These are phyloP conservation scores for Aquilaria sinensis DNA, from an alignment of 345 rosid species.

Conservation along the genomic window DNA sequence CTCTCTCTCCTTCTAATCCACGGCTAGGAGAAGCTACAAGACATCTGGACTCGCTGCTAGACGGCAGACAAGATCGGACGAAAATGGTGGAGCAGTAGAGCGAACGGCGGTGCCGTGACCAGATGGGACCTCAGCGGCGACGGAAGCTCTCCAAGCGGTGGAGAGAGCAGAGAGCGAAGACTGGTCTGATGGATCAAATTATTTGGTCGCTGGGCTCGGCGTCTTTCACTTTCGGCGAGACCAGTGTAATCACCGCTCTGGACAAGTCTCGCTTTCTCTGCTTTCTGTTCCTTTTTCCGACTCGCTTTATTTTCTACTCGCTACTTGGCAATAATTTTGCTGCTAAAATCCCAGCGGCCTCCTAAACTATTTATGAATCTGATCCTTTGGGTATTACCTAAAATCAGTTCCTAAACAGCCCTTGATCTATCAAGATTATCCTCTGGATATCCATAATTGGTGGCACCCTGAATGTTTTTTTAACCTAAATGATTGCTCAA, in stretches of 20 bases:
- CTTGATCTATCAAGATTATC: no score
- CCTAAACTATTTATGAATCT: no score
- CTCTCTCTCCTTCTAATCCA: slow-evolving; percentile 1
- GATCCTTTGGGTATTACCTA: no score
- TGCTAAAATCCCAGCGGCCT: no score
- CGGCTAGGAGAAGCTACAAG: not conserved
- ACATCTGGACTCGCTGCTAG: not conserved
- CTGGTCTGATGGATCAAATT: not conserved
- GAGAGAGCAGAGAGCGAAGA: not conserved
- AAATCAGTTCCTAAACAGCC: no score
- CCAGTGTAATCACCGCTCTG: slow-evolving; percentile 22
- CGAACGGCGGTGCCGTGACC: not conserved
- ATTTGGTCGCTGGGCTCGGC: not conserved
- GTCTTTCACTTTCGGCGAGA: slow-evolving; percentile 14
- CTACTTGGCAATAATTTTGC: no score
- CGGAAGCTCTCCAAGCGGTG: not conserved
- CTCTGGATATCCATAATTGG: no score
- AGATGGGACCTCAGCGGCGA: not conserved
- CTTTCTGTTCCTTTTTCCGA: not conserved
- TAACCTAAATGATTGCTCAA: no score
- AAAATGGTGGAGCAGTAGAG: not conserved
- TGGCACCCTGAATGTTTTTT: no score
- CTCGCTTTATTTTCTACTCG: no score
- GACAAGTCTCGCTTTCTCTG: not conserved
- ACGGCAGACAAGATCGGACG: not conserved